Evolutionary conservation across 257 asterid genomes (phyloP).

Genomic region (Solanum rostratum): DNA sequence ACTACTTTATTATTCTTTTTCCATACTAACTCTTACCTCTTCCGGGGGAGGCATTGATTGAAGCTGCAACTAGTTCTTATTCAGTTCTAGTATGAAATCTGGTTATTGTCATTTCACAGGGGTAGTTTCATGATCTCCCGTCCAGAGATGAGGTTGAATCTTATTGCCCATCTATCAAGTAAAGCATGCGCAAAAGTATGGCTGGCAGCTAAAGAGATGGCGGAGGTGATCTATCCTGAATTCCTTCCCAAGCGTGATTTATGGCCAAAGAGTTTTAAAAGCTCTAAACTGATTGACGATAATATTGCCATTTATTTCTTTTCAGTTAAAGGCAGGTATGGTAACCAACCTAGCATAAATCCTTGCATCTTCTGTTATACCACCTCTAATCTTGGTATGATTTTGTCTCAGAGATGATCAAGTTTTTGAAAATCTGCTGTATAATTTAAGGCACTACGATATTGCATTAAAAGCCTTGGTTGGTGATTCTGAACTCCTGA

Average conservation of each 20-base stretch:
- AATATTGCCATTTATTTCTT: conserved; percentile 14
- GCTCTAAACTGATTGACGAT: conserved; percentile 2
- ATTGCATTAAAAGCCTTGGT: conserved; percentile 31
- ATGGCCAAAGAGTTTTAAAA: conserved; percentile 12
- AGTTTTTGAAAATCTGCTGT: conserved; percentile 28
- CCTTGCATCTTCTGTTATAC: background rate
- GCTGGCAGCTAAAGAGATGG: conserved; percentile 2
- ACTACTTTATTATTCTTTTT: background rate
- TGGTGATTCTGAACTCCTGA: conserved; percentile 33
- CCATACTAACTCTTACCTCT: background rate
- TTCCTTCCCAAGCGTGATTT: conserved; percentile 8
- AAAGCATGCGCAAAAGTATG: conserved; percentile 2
- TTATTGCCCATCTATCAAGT: conserved; percentile 10
- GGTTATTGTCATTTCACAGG: background rate
- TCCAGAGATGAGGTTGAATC: background rate
- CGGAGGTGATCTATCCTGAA: conserved; percentile 4
- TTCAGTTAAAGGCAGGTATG: conserved; percentile 3
- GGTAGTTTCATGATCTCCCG: conserved; percentile 8
- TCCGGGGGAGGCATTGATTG: background rate
- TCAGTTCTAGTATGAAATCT: background rate
- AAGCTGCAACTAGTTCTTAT: background rate
- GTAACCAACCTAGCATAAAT: background rate
- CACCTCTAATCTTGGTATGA: background rate
- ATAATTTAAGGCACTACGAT: conserved; percentile 18
- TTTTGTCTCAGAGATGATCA: conserved; percentile 30